phyloP scores from a whole-genome alignment of 805 yeast species.

The Candida ficus region DNA sequence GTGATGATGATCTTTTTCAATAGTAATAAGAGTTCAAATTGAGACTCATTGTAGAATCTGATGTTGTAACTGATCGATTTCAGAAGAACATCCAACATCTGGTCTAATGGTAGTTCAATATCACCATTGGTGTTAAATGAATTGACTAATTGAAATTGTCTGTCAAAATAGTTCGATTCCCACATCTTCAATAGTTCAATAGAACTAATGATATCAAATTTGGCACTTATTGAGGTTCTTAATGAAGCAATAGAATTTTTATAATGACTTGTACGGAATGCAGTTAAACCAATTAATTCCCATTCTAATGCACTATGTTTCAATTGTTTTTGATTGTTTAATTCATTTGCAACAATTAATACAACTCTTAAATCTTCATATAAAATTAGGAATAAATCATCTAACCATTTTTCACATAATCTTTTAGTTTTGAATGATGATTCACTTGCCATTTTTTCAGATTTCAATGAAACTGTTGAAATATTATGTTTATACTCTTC shows the following conservation, averaged over 20 bases:
- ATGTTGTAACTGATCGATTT: conserved; percentile 55
- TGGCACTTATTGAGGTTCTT: conserved; percentile 47
- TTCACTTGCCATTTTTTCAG: conserved; percentile 3
- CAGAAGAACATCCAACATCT: conserved; percentile 37
- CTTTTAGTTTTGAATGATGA: conserved; percentile 35
- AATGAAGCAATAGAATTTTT: conserved; percentile 47
- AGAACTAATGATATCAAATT: conserved; percentile 60
- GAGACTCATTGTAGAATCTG: conserved; percentile 61
- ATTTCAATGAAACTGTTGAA: conserved; percentile 18
- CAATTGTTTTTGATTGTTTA: conserved; percentile 19
- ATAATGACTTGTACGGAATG: conserved; percentile 42
- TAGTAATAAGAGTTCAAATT: conserved; percentile 36
- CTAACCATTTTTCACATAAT: conserved; percentile 75
- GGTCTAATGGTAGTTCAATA: conserved; percentile 28
- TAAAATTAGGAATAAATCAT: conserved; percentile 61
- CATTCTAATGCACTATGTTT: conserved; percentile 66
- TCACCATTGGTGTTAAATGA: conserved; percentile 15
- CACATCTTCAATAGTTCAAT: conserved; percentile 41
- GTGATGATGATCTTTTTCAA: conserved; percentile 37
- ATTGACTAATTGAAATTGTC: conserved; percentile 13
- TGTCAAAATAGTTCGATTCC: conserved; percentile 12
- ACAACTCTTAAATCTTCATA: conserved; percentile 56
- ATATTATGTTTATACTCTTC: conserved; percentile 47
- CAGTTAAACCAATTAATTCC: conserved; percentile 63
- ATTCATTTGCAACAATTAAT: conserved; percentile 28